Conservation (phyloP, 306 rosid species). For the Potentilla sterilis region DNA sequence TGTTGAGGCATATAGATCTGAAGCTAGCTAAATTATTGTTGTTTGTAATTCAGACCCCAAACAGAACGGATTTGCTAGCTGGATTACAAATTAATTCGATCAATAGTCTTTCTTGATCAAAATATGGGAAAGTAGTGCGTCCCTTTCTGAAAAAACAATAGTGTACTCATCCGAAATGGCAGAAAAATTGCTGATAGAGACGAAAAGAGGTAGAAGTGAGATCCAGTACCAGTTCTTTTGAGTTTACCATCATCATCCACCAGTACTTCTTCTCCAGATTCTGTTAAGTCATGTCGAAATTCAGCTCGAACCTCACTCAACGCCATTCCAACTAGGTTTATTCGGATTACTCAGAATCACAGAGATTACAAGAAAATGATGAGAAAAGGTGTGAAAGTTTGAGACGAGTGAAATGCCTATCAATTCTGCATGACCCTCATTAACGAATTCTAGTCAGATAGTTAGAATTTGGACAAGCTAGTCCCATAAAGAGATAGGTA, state of each 20-base stretch:
- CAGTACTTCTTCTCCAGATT: neutral
- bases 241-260: slow-evolving; percentile 30
- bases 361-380: neutral
- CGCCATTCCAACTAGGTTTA: neutral
- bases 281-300: slow-evolving; percentile 4
- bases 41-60: neutral
- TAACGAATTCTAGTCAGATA: neutral
- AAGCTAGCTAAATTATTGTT: neutral
- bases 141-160: neutral
- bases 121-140: neutral
- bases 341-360: neutral
- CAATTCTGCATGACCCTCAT: neutral
- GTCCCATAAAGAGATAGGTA: neutral
- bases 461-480: neutral
- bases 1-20: too few relatives aligned
- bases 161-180: neutral
- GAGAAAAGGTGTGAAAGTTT: neutral
- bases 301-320: neutral
- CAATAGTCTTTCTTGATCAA: neutral
- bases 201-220: neutral
- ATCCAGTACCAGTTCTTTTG: slow-evolving; percentile 24
- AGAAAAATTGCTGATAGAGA: neutral
- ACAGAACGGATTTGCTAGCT: neutral
- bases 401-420: neutral
- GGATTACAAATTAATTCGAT: too few relatives aligned